phyloP scores from a whole-genome alignment of 768 basidiomycete species.

The Pholiota molesta region DNA sequence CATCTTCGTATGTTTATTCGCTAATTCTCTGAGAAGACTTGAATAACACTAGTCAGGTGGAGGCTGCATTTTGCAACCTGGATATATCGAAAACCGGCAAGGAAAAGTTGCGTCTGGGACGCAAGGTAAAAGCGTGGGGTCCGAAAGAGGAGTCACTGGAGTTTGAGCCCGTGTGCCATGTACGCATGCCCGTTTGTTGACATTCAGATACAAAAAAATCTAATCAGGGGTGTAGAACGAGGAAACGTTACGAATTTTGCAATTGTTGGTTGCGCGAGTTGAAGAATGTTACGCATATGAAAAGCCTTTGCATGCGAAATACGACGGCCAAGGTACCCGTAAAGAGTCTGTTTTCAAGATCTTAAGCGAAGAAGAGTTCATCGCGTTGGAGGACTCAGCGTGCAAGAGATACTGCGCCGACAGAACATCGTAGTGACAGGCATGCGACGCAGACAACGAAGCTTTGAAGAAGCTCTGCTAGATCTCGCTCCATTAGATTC shows the following conservation, averaged over 20 bases:
- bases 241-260: neutral
- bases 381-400: neutral
- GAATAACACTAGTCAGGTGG: neutral
- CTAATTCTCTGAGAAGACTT: neutral
- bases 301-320: neutral
- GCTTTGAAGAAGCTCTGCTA: neutral
- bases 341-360: neutral
- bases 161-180: neutral
- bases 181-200: neutral
- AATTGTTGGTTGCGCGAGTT: neutral
- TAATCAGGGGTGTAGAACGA: neutral
- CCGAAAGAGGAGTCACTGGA: neutral
- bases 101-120: neutral
- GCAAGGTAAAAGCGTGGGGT: neutral
- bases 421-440: neutral
- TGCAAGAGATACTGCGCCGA: neutral
- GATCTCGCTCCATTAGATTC: neutral
- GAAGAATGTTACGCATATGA: neutral
- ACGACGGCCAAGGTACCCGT: neutral
- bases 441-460: neutral
- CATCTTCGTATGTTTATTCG: too few relatives aligned
- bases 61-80: neutral
- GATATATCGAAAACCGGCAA: neutral
- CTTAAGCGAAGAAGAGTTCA: neutral
- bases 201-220: neutral